phyloP scores from a whole-genome alignment of 768 basidiomycete species.

The Jaapia argillacea region DNA sequence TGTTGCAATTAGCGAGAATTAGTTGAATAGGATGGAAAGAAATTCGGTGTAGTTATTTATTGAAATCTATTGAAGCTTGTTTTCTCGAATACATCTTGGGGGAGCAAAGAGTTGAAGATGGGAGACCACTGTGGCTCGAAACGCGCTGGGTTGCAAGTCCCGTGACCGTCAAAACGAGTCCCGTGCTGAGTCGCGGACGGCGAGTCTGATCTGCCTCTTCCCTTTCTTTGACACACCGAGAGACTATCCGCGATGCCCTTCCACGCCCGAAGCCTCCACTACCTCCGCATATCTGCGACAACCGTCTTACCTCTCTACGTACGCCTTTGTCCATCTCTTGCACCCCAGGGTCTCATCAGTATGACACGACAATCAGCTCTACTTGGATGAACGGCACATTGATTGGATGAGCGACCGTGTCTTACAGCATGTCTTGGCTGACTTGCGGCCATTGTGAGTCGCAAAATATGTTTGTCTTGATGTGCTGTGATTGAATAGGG shows the following conservation, averaged over 20 bases:
- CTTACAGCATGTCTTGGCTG: conserved; percentile 72
- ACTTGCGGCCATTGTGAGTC: conserved; percentile 58
- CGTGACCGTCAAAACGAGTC: too few relatives aligned
- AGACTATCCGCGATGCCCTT: conserved; percentile 44
- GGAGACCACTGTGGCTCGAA: too few relatives aligned
- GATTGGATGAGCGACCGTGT: conserved; percentile 85
- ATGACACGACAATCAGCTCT: conserved; percentile 37
- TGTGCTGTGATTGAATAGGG: not conserved
- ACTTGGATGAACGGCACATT: conserved; percentile 81
- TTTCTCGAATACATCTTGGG: too few relatives aligned
- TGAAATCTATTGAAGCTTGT: too few relatives aligned
- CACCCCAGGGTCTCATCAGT: conserved; percentile 3
- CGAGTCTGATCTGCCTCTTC: too few relatives aligned
- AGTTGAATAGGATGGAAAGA: too few relatives aligned
- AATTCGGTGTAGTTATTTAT: too few relatives aligned
- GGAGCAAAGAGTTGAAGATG: too few relatives aligned
- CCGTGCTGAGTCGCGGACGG: too few relatives aligned
- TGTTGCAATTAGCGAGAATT: conserved; percentile 29
- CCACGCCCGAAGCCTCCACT: conserved; percentile 66
- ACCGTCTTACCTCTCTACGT: conserved; percentile 76
- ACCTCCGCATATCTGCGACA: conserved; percentile 69
- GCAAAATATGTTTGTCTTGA: conserved; percentile 9
- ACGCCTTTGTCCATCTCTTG: conserved; percentile 11
- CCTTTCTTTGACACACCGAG: too few relatives aligned
- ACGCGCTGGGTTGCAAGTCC: too few relatives aligned